Evolutionary conservation across 108 stramenopile genomes (phyloP).

Genomic region (Pelagomonas calceolata): DNA sequence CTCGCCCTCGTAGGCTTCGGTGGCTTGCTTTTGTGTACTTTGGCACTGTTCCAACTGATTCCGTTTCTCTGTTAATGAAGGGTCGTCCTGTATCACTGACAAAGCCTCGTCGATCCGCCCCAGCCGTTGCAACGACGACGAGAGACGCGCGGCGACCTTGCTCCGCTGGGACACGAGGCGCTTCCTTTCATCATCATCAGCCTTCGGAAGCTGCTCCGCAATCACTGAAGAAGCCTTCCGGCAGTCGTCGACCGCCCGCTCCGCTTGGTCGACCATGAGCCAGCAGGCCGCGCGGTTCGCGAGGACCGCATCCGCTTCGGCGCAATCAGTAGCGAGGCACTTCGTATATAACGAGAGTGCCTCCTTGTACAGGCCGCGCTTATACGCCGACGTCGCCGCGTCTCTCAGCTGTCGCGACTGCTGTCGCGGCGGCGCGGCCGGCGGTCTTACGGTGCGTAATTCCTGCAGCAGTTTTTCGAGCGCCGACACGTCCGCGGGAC

Average conservation of each 20-base stretch:
- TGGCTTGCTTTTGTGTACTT: background rate
- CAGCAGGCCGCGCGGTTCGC: background rate
- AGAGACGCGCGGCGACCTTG: background rate
- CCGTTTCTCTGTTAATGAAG: no score
- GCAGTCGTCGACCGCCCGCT: background rate
- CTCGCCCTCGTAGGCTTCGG: background rate
- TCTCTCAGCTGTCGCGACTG: background rate
- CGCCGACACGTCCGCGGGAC: background rate
- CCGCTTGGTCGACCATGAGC: background rate
- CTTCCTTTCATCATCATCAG: background rate
- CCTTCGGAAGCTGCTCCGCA: no score
- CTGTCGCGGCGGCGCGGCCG: background rate
- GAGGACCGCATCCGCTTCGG: background rate
- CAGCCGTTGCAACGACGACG: background rate
- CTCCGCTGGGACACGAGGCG: background rate
- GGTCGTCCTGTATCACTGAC: no score
- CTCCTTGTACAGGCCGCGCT: background rate
- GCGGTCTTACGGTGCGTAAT: no score
- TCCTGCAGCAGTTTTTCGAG: background rate
- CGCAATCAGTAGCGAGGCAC: background rate
- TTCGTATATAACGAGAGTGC: background rate
- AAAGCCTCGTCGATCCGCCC: background rate
- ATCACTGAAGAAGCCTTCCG: background rate
- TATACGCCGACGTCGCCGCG: background rate
- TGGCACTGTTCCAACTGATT: no score